Conservation (phyloP, 305 asterid species). For the Striga hermonthica region DNA sequence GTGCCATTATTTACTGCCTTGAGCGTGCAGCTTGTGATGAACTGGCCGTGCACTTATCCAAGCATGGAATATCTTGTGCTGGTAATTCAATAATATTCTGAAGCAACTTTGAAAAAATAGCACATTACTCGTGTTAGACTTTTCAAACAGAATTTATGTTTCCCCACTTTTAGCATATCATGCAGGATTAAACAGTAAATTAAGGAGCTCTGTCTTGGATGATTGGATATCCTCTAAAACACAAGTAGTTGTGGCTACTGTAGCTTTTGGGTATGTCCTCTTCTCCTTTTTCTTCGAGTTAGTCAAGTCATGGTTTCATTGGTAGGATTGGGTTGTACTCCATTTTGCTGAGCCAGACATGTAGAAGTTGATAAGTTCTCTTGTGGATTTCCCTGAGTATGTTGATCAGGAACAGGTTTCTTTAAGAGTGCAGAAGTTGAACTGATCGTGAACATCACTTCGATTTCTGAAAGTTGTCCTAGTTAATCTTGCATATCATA, state of each 20-base stretch:
- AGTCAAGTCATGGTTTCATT: neutral
- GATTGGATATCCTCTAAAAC: constrained; percentile 89
- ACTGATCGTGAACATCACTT: constrained; percentile 6
- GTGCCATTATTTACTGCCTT: constrained; percentile 92
- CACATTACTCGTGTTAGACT: constrained; percentile 17
- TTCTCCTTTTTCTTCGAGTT: constrained; percentile 20
- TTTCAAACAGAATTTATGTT: constrained; percentile 31
- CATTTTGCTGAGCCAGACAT: no score
- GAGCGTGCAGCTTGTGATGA: constrained; percentile 88
- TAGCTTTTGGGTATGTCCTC: constrained; percentile 85
- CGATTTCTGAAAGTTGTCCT: neutral
- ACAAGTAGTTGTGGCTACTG: constrained; percentile 93
- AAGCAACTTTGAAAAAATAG: constrained; percentile 18
- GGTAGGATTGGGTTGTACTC: neutral
- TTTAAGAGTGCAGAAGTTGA: constrained; percentile 1
- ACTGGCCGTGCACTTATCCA: constrained; percentile 70
- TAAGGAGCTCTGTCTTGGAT: constrained; percentile 83
- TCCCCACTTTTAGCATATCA: constrained; percentile 67
- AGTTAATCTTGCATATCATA: constrained; percentile 15
- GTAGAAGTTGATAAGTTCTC: neutral
- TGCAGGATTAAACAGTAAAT: constrained; percentile 82
- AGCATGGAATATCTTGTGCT: constrained; percentile 73
- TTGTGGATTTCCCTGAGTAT: neutral
- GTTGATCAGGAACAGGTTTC: constrained; percentile 18
- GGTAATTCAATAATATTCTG: constrained; percentile 48